Base-by-base conservation (phyloP, 225 moss, liverwort and hornwort species). In the Takakia lepidozioides region DNA sequence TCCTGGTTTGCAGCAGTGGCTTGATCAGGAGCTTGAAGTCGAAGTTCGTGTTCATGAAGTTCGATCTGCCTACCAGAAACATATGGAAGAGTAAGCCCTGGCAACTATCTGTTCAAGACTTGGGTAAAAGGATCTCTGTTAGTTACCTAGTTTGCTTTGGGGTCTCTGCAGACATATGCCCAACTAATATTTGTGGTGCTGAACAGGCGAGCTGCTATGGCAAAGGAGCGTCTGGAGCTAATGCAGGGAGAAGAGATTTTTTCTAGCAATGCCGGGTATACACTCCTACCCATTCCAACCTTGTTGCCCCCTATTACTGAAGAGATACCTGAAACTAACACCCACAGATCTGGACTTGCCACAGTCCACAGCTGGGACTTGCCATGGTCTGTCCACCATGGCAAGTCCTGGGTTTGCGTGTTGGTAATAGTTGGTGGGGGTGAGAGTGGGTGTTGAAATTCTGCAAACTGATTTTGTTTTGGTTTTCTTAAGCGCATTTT, bases 21-120 rank as follows among this genome's bases (percentile, higher is more conserved):
- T 98, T 54, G 95, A 98, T 19, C 95, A 98, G 71, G 95, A 98
- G 60, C 69, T 98, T 29, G 95, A 98, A 65, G 80, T 98, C 72
- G 77, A 87, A 48, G 82, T 98, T 10, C 95, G 95, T 51, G 73
- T 90, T 10, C 86, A 98, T 38, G 95, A 98, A 55, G 95, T 98
- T 59, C 84, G 95, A 51, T 71, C 75, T 48, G 90, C 90, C 28
- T 85, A 90, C 44, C 87, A 98, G 27, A 98, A 98, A 45, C 90
- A 98, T 67, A 85, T 62, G 68, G 80, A 90, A 47, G 72, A 82
- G 95, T 98, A 86, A 64, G 93, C 56, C 19, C 22, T 20, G 32
- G 24, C 3, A 10, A n/a, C n/a, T n/a, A n/a, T n/a, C n/a, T n/a
- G 19, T 13, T 1, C 5, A 25, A 24, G 13, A 3, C 24, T 48